These are phyloP conservation scores for Penicillium decumbens DNA, from an alignment of 2,329 filamentous ascomycete genomes.

Conservation along the genomic window DNA sequence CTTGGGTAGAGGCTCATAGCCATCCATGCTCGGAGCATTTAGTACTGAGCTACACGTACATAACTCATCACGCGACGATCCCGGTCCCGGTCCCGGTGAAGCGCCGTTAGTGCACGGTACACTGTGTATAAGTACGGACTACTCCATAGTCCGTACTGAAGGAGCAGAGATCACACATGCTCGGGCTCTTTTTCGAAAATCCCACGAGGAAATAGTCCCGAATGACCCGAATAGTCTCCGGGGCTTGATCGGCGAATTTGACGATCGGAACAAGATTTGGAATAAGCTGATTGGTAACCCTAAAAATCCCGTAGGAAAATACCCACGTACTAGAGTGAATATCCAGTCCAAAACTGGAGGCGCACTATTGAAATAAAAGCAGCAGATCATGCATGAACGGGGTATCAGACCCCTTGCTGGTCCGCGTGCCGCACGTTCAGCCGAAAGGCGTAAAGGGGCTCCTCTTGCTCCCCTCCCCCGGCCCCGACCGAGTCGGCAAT, in stretches of 20 bases:
- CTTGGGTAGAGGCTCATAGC: background rate
- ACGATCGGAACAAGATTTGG: conserved; percentile 2
- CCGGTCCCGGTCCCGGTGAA: background rate
- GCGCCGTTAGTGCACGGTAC: background rate
- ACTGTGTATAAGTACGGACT: no score
- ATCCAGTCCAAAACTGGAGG: background rate
- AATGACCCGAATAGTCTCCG: conserved; percentile 9
- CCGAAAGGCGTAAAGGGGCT: background rate
- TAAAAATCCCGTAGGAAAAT: background rate
- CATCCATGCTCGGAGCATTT: background rate
- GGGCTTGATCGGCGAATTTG: conserved; percentile 16
- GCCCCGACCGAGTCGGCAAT: background rate
- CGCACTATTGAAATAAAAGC: conserved; percentile 14
- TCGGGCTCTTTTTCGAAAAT: background rate
- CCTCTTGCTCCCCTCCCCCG: conserved; percentile 4
- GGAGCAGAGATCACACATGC: background rate
- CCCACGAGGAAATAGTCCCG: conserved; percentile 11
- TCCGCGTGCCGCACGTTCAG: conserved; percentile 34
- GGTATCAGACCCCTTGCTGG: conserved; percentile 29
- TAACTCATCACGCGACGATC: background rate
- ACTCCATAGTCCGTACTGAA: no score
- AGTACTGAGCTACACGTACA: background rate
- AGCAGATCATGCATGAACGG: conserved; percentile 23
- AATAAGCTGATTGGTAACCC: background rate
- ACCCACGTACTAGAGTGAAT: background rate